Base-by-base conservation (phyloP, 352 stramenopile genomes). In the Plasmopara halstedii region DNA sequence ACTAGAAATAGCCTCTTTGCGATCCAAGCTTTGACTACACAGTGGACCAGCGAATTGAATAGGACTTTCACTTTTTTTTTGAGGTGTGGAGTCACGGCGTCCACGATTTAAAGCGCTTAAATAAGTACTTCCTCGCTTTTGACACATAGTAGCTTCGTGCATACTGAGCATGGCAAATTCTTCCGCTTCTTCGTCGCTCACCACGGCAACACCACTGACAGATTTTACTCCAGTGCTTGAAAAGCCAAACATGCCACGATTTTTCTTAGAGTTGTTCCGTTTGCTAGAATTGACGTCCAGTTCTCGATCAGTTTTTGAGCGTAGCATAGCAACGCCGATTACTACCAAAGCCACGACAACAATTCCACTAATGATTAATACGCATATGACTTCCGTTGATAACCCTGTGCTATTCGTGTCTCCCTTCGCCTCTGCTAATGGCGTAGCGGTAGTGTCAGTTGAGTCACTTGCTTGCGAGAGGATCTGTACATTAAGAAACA, bases 131-230 rank as follows among this genome's bases (percentile, higher is more conserved):
- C 35, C 58, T 13, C 58, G 64, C 11, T 67, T 53, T 49, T 46
- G 64, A 37, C 58, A 66, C 54, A 89, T 83, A 6, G 73, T 69
- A 17, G 53, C 48, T 57, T 89, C 77, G 39, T 83, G 46, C 43
- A 83, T 73, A 39, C 77, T 89, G 18, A 89, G 73, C 77, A 89
- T 89, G 15, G 72, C 77, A 52, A 89, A 89, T 42, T 85, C 70
- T 46, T 89, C 69, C 22, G 79, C 77, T 7, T 80, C 58, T 9
- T 36, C 68, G 26, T 65, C 64, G 14, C 57, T 62, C 35, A 62
- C 56, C 15, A 50, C 65, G 7, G 37, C 57, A 19, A 53, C 42
- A 11, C 47, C 58, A 21, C 48, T 58, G 10, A 33, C 52, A 6
- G 56, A 66, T 47, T 54, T 66, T 3, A 57, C 53, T 27, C 42